Percentiles rank a stretch among this genome's conserved stretches.
Conservation (phyloP, 2,329 filamentous ascomycete genomes). For the Hymenoscyphus linearis region DNA sequence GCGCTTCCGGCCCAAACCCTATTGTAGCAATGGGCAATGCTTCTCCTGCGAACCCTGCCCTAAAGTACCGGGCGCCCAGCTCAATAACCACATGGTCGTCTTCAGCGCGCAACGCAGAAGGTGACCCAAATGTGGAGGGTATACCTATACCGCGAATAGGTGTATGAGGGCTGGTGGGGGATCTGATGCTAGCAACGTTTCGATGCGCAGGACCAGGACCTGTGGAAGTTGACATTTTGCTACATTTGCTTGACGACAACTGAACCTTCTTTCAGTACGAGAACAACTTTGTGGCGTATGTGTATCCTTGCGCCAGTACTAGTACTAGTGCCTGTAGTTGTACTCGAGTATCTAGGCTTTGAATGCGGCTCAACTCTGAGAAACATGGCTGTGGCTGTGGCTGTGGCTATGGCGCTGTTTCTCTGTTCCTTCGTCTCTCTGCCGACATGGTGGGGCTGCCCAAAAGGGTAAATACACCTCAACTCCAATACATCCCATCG, state of each 20-base stretch:
- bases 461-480: not conserved
- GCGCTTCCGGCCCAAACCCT: slow-evolving; percentile 68
- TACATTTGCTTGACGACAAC: not conserved
- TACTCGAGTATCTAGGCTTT: no score
- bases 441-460: slow-evolving; percentile 1
- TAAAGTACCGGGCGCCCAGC: slow-evolving; percentile 71
- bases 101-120: slow-evolving; percentile 62
- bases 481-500: not conserved
- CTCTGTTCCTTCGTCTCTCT: not conserved
- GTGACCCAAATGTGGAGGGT: slow-evolving; percentile 51
- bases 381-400: no score
- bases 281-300: not conserved
- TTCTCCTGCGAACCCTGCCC: slow-evolving; percentile 84
- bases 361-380: no score
- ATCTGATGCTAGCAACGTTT: slow-evolving; percentile 52
- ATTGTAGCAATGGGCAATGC: slow-evolving; percentile 66
- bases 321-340: no score
- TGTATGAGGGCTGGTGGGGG: slow-evolving; percentile 53
- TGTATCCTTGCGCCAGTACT: no score
- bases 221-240: slow-evolving; percentile 26
- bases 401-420: no score
- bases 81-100: slow-evolving; percentile 84
- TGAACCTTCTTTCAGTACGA: not conserved
- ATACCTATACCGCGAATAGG: slow-evolving; percentile 45
- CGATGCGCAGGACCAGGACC: slow-evolving; percentile 45